Percentiles rank a stretch among this genome's conserved stretches.
Evolutionary conservation across 164 flowering plant species (phyloP).

Genomic region (Echeveria elegans): DNA sequence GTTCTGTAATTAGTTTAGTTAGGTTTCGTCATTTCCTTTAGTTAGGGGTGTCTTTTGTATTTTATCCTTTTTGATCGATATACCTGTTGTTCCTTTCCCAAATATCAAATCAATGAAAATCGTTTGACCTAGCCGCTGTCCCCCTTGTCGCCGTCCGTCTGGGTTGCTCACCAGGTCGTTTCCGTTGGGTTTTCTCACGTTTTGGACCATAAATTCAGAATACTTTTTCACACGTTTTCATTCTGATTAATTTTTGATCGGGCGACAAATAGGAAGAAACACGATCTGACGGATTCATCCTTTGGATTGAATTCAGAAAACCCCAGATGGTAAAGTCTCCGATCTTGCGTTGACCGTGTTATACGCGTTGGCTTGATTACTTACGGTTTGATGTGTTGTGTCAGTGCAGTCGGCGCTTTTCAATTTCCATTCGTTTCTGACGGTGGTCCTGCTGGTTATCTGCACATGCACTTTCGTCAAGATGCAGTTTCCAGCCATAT

Average conservation of each 20-base stretch:
- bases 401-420: conserved; percentile 11
- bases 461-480: conserved; percentile 12
- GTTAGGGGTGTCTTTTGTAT: no score
- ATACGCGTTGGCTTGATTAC: neutral
- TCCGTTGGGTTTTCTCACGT: no score
- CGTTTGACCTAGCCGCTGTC: no score
- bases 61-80: no score
- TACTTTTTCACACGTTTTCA: neutral
- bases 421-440: conserved; percentile 14
- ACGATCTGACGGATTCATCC: neutral
- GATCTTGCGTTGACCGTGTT: neutral
- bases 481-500: conserved; percentile 13
- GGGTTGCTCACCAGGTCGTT: no score
- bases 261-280: neutral
- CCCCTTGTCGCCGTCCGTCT: no score
- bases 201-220: neutral
- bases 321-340: conserved; percentile 1
- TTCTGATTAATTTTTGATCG: neutral
- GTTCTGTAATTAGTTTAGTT: no score
- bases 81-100: no score
- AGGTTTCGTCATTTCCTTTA: no score
- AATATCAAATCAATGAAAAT: no score
- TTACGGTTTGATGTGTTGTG: neutral
- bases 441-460: conserved; percentile 11
- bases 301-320: neutral